phyloP scores from a whole-genome alignment of 148 eudicot genomes.

The Rhododendron ferrugineum region DNA sequence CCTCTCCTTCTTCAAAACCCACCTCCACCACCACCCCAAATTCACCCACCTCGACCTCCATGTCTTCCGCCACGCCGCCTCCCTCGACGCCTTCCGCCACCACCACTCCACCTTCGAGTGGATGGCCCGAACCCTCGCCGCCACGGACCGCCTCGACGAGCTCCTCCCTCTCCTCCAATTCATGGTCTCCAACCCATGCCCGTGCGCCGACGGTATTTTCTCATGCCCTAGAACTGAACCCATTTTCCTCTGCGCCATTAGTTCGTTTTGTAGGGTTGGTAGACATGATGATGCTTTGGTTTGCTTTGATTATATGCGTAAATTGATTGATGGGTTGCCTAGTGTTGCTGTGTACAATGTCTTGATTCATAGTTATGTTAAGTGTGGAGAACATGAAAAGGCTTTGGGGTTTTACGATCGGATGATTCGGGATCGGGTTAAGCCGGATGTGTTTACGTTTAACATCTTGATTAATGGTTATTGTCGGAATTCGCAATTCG shows the following conservation, averaged over 20 bases:
- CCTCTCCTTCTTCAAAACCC: conserved; percentile 58
- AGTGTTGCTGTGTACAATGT: conserved; percentile 62
- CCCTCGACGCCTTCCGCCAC: conserved; percentile 77
- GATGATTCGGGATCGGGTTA: conserved; percentile 68
- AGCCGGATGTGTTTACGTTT: conserved; percentile 74
- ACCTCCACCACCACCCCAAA: conserved; percentile 70
- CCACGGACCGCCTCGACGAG: conserved; percentile 60
- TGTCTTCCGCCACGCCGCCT: conserved; percentile 66
- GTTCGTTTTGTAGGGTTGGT: conserved; percentile 59
- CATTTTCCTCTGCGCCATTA: conserved; percentile 65
- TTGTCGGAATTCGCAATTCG: conserved; percentile 46
- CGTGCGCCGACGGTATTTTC: conserved; percentile 85
- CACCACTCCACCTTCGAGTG: conserved; percentile 75
- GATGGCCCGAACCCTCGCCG: conserved; percentile 69
- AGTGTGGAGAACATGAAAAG: conserved; percentile 37
- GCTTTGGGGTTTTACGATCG: conserved; percentile 53
- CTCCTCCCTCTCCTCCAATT: conserved; percentile 39
- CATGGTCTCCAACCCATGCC: conserved; percentile 77
- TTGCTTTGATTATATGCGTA: conserved; percentile 61
- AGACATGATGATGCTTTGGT: conserved; percentile 55
- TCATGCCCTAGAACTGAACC: conserved; percentile 71
- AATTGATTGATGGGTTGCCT: conserved; percentile 79
- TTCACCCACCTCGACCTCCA: conserved; percentile 78
- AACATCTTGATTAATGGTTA: conserved; percentile 80
- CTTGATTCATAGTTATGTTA: conserved; percentile 72